Conservation (phyloP, 2,329 filamentous ascomycete species). For the Trichoderma guizhouense region DNA sequence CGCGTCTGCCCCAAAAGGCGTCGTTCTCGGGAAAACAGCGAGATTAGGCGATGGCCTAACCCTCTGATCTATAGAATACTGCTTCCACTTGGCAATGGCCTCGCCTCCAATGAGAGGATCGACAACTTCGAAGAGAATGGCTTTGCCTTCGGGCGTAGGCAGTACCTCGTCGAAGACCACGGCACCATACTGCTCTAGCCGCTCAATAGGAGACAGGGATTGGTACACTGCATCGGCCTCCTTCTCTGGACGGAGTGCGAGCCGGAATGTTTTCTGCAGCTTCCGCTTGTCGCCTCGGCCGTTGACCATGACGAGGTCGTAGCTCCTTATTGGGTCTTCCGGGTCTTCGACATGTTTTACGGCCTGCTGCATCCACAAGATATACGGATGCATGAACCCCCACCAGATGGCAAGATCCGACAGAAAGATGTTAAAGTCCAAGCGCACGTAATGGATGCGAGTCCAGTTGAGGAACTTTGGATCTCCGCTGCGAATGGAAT, state of each 20-base stretch:
- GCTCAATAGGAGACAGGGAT: not conserved
- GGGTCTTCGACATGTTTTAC: not conserved
- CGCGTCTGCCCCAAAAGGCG: not conserved
- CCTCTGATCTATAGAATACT: not conserved
- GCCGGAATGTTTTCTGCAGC: not conserved
- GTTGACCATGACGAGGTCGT: constrained; percentile 7
- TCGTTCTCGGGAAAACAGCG: not conserved
- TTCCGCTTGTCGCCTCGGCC: constrained; percentile 1
- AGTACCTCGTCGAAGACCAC: not conserved
- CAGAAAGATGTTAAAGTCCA: constrained; percentile 15
- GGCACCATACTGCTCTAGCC: not conserved
- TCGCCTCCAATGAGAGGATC: constrained; percentile 3
- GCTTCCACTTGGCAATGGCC: not conserved
- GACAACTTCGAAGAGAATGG: constrained; percentile 8
- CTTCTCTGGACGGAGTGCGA: constrained; percentile 2
- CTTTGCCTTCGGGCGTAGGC: not conserved
- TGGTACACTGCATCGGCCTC: not conserved
- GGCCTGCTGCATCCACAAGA: constrained; percentile 11
- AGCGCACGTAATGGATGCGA: not conserved
- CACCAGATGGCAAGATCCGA: constrained; percentile 10
- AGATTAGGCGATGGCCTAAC: not conserved
- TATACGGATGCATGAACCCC: constrained; percentile 8
- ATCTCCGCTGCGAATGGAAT: not conserved
- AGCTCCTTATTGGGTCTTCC: constrained; percentile 1
- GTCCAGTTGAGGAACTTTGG: constrained; percentile 4